Evolutionary conservation across 78 protist genomes (phyloP), one percentile per base, ranked within the genome.

Genomic region (Pelomyxa schiedti): DNA sequence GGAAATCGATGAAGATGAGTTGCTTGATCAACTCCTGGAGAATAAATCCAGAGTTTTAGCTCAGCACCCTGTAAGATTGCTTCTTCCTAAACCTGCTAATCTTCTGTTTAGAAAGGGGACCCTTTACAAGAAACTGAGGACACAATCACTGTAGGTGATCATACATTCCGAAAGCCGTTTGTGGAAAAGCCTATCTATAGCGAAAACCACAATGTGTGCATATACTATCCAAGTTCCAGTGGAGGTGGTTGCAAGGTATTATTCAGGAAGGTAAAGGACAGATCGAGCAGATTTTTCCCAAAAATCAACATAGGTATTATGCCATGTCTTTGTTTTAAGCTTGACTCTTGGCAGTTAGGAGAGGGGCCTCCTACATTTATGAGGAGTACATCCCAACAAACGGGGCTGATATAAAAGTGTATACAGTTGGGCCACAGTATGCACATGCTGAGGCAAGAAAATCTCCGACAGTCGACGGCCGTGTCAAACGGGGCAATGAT

Each of bases 391-490:
- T 87, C 39, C 68, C 81, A 41, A 86, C 92, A 4, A 88, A 87
- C 58, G 84, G 86, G 63, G 42, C 85, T 66, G 88, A 83, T 69
- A 72, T 88, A 39, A 86, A 78, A 67, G 80, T 86, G 67, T 88
- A 86, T 76, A 53, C 92, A 0, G 87, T 88, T 26, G 92, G 91
- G 1, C 79, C 83, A 9, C 75, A 81, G 35, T 91, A 88, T 52
- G 92, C 93, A 1, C 92, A 92, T 72, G 93, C 96, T 0, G 98
- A 95, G 82, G 85, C 86, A 5, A 72, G 98, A 39, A 95, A 95
- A 86, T 76, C 96, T 22, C 98, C 98, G 3, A 80, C 80, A 22
- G 94, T 92, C 24, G 98, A 95, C 75, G 98, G 98, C 39, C 67
- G 38, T 42, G 98, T 95, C 22, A 82, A 74, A 70, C 88, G 98